Percentiles rank a stretch among this genome's conserved stretches.
phyloP scores from a whole-genome alignment of 345 rosid species.

The Raphanus sativus region DNA sequence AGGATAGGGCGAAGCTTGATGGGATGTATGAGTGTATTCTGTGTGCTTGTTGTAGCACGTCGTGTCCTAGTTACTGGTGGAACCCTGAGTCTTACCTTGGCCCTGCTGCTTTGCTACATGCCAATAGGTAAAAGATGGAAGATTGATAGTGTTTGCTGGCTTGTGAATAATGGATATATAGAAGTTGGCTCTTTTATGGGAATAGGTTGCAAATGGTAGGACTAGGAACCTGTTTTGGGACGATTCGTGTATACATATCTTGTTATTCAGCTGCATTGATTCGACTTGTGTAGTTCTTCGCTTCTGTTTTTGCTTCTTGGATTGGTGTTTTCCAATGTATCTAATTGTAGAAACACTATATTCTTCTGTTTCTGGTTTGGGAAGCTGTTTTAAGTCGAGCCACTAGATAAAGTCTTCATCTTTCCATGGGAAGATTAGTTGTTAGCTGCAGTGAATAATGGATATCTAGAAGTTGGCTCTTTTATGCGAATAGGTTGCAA shows the following conservation, averaged over 20 bases:
- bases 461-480: too few species aligned
- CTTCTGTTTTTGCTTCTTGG: too few species aligned
- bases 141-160: not conserved
- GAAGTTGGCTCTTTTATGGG: too few species aligned
- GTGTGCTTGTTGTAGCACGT: constrained; percentile 95
- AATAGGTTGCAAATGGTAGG: not conserved
- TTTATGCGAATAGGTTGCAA: too few species aligned
- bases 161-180: not conserved
- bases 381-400: too few species aligned
- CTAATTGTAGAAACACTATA: too few species aligned
- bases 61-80: constrained; percentile 99
- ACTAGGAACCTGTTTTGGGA: not conserved
- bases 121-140: constrained; percentile 59
- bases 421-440: too few species aligned
- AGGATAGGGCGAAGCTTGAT: constrained; percentile 86
- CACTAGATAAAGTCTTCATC: too few species aligned
- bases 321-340: too few species aligned
- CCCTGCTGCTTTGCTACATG: constrained; percentile 94
- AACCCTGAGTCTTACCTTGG: constrained; percentile 94
- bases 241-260: not conserved
- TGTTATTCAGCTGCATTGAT: not conserved
- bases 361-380: too few species aligned
- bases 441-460: too few species aligned
- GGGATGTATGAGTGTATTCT: constrained; percentile 98
- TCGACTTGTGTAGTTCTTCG: too few species aligned